Conservation (phyloP, 148 eudicot genomes). For the Camellia granthamiana region DNA sequence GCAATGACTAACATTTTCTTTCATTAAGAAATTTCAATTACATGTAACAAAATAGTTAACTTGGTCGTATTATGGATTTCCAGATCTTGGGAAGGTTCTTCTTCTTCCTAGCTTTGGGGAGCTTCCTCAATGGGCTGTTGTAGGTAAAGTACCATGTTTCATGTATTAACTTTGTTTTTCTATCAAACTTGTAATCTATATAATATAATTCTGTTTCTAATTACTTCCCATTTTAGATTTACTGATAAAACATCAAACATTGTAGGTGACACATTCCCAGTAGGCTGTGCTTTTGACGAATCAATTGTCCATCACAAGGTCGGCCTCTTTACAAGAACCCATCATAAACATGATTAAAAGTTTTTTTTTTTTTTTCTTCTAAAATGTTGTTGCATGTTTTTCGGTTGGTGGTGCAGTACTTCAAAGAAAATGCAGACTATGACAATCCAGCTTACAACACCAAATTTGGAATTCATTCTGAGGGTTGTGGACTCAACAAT, state of each 20-base stretch:
- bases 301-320: slow-evolving; percentile 91
- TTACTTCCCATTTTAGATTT: not conserved
- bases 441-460: slow-evolving; percentile 39
- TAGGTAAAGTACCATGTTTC: slow-evolving; percentile 29
- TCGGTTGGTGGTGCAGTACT: slow-evolving; percentile 29
- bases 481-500: slow-evolving; percentile 50
- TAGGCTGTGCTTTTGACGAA: slow-evolving; percentile 85
- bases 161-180: not conserved
- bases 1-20: too few relatives aligned
- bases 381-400: not conserved
- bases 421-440: slow-evolving; percentile 40
- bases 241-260: not conserved
- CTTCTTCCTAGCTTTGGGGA: slow-evolving; percentile 75
- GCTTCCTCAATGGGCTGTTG: slow-evolving; percentile 98
- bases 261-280: slow-evolving; percentile 77
- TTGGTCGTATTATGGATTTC: not conserved
- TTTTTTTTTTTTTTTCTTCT: too few relatives aligned
- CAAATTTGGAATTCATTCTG: slow-evolving; percentile 38
- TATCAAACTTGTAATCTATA: not conserved
- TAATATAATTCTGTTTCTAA: not conserved
- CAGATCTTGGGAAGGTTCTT: slow-evolving; percentile 95
- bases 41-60: too few relatives aligned
- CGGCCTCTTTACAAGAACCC: not conserved
- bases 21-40: too few relatives aligned
- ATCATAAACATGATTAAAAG: not conserved